phyloP scores from a whole-genome alignment of 2,329 filamentous ascomycete species.

The Paradendryphiella salina region DNA sequence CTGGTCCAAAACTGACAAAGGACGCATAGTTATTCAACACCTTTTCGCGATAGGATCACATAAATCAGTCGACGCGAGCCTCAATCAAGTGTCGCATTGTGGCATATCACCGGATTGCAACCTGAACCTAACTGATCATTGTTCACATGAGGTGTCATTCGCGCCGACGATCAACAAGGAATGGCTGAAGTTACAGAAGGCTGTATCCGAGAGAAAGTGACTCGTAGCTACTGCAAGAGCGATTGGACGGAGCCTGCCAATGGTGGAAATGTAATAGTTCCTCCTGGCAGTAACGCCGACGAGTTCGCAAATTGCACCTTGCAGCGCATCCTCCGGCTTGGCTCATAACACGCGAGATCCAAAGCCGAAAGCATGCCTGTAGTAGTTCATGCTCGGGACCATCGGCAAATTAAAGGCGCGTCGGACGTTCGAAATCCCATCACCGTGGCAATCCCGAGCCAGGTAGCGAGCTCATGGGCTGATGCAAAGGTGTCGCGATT shows the following conservation, averaged over 20 bases:
- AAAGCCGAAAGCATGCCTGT: constrained; percentile 4
- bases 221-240: neutral
- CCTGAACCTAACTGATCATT: too few species aligned
- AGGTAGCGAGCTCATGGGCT: constrained; percentile 11
- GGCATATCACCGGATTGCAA: too few species aligned
- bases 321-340: constrained; percentile 7
- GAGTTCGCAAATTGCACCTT: constrained; percentile 7
- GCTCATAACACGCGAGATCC: neutral
- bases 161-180: neutral
- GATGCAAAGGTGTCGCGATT: constrained; percentile 11
- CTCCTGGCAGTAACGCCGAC: neutral
- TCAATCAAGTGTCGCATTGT: too few species aligned
- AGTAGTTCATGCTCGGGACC: neutral
- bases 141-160: neutral
- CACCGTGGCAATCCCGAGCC: constrained; percentile 9
- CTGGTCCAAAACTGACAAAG: too few species aligned
- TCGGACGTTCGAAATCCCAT: constrained; percentile 6
- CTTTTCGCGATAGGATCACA: too few species aligned
- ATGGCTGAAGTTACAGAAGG: neutral
- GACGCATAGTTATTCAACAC: too few species aligned
- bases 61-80: too few species aligned
- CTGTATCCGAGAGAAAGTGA: neutral
- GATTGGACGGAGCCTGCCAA: neutral
- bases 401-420: constrained; percentile 13
- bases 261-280: neutral